Base-by-base conservation (phyloP, 23 red algal genomes). In the Pyropia yezoensis region DNA sequence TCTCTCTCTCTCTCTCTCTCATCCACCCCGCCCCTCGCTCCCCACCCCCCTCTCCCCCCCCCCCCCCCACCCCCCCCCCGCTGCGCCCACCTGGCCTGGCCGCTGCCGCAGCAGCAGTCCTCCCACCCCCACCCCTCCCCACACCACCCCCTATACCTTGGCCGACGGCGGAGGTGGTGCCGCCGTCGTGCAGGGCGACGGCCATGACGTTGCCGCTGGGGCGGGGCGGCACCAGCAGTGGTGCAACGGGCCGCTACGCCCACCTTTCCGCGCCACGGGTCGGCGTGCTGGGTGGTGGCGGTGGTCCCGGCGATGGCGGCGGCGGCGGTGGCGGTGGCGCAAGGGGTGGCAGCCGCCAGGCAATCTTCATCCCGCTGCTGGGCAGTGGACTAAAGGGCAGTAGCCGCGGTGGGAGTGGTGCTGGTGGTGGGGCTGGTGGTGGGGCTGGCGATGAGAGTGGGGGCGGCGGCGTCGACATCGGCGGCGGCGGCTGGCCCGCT, bases 41-140 rank as follows among this genome's bases (percentile, higher is more conserved):
- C 5, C 19, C 50, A 32, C 17, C 3, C 62, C 26, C 23, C 61
- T 33, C 63, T 27, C 63, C 74, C 61, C 74, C 52, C 74, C 30
- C 45, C 61, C 25, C 61, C 1, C 12, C 12, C 18, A n/a, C n/a
- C n/a, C n/a, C n/a, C 33, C 30, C 61, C 52, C 61, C 15, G 28
- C 60, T 27, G 49, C 32, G 9, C 9, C 47, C 62, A 32, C 14
- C 16, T 14, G 15, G 22, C 47, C 62, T 20, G 15, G 18, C 50
- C 58, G 19, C 14, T 25, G 26, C 57, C 12, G 26, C 13, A 9
- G 34, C n/a, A 19, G 14, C 60, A 63, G 34, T 33, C 28, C 28
- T 15, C 18, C 18, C 60, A 14, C 60, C 60, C 34, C 60, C 34
- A 59, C 7, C 24, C 7, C 55, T 22, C 2, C 55, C 7, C 24